These are phyloP conservation scores for Neckera pumila DNA, from an alignment of 225 moss, liverwort and hornwort genomes.

Conservation along the genomic window DNA sequence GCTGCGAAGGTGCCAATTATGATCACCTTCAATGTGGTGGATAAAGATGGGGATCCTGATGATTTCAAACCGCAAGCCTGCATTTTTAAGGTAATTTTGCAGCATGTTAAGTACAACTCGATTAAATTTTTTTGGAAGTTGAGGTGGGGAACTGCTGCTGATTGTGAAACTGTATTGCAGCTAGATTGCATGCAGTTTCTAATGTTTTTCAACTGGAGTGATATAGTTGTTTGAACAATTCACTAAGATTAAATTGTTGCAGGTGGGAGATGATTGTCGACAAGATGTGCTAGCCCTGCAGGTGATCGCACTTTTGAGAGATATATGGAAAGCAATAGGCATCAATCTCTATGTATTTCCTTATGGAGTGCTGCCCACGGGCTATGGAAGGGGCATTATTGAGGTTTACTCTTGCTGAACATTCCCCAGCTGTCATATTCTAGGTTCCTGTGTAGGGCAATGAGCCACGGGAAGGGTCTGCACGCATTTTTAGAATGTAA, in stretches of 20 bases:
- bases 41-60: slow-evolving; percentile 60
- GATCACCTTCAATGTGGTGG: slow-evolving; percentile 90
- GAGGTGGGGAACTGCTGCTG: neutral
- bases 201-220: neutral
- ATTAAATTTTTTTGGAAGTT: neutral
- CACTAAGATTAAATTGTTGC: neutral
- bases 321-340: slow-evolving; percentile 63
- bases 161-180: neutral
- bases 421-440: neutral
- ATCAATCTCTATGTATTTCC: slow-evolving; percentile 74
- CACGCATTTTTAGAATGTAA: neutral
- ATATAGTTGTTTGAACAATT: neutral
- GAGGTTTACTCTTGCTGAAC: slow-evolving; percentile 32
- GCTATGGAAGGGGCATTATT: slow-evolving; percentile 77
- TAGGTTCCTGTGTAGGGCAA: neutral
- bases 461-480: neutral
- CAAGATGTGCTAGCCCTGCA: slow-evolving; percentile 90
- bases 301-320: slow-evolving; percentile 69
- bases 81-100: slow-evolving; percentile 67
- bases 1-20: slow-evolving; percentile 87
- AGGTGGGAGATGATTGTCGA: slow-evolving; percentile 90
- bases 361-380: slow-evolving; percentile 84
- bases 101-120: neutral
- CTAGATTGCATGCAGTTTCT: neutral
- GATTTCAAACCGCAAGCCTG: slow-evolving; percentile 59